These are phyloP conservation scores for Botrytis galanthina DNA, from an alignment of 2,329 filamentous ascomycete genomes.

Conservation along the genomic window DNA sequence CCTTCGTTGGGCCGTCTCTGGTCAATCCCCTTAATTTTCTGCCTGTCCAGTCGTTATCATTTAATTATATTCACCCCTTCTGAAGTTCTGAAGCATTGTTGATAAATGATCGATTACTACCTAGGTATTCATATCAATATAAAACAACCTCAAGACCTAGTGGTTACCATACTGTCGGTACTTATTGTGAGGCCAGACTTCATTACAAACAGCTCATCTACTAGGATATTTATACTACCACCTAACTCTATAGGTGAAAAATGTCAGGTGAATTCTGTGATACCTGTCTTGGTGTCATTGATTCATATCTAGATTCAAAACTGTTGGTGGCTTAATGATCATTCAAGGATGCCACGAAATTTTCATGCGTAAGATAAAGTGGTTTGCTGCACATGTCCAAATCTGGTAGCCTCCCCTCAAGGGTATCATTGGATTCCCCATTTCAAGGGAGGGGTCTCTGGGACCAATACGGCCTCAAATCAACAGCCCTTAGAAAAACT, in stretches of 20 bases:
- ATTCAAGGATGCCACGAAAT: conserved; percentile 9
- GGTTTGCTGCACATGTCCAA: neutral
- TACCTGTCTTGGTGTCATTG: neutral
- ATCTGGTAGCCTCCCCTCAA: neutral
- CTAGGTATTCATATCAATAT: neutral
- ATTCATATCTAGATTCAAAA: neutral
- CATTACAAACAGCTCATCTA: neutral
- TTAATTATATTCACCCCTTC: neutral
- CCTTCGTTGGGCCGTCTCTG: neutral
- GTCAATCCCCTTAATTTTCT: neutral
- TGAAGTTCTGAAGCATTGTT: neutral
- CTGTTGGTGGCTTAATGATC: neutral
- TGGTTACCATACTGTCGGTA: conserved; percentile 12
- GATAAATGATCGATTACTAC: neutral
- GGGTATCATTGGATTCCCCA: neutral
- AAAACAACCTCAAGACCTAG: neutral
- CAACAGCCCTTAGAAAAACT: neutral
- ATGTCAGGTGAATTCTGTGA: neutral
- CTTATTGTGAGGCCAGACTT: neutral
- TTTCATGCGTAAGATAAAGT: neutral
- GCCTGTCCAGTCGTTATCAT: neutral
- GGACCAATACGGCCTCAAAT: neutral
- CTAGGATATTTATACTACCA: neutral
- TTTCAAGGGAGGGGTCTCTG: neutral
- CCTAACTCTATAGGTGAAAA: neutral